Conservation (phyloP, 2,329 filamentous ascomycete species). For the Phialophora expanda region DNA sequence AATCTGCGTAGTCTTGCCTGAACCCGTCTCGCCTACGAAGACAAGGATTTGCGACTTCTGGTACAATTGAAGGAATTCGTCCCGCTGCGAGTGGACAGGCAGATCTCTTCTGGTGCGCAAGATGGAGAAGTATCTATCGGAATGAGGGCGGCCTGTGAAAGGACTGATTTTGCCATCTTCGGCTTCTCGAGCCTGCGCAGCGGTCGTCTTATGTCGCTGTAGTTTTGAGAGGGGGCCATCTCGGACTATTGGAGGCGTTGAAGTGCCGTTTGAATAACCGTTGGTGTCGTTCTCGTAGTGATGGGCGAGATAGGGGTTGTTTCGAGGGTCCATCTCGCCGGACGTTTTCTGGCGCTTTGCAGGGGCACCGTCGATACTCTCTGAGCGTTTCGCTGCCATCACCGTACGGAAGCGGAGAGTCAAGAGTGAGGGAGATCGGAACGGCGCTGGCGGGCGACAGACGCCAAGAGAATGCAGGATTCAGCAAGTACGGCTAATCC, state of each 20-base stretch:
- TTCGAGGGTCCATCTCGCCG: slow-evolving; percentile 57
- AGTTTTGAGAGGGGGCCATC: slow-evolving; percentile 67
- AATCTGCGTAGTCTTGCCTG: slow-evolving; percentile 98
- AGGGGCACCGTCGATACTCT: slow-evolving; percentile 48
- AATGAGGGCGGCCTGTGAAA: slow-evolving; percentile 79
- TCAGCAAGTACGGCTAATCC: not conserved
- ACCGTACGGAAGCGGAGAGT: not conserved
- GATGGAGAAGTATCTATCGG: slow-evolving; percentile 86
- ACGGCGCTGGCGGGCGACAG: not conserved
- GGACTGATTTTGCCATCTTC: slow-evolving; percentile 85
- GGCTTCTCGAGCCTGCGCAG: slow-evolving; percentile 70
- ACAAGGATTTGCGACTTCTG: slow-evolving; percentile 95
- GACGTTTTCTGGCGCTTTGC: slow-evolving; percentile 61
- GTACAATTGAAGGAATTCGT: slow-evolving; percentile 92
- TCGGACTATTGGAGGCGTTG: slow-evolving; percentile 45
- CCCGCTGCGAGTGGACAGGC: slow-evolving; percentile 88
- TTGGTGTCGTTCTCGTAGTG: slow-evolving; percentile 65
- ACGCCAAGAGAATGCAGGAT: not conserved
- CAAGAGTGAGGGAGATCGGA: not conserved
- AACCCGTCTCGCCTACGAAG: slow-evolving; percentile 98
- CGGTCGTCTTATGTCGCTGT: slow-evolving; percentile 79
- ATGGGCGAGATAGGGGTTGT: slow-evolving; percentile 92
- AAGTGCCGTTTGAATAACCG: slow-evolving; percentile 44
- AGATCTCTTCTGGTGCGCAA: slow-evolving; percentile 81
- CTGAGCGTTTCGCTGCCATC: slow-evolving; percentile 39